These are phyloP conservation scores for Quercus tomentella DNA, from an alignment of 331 rosid genomes.

Conservation along the genomic window DNA sequence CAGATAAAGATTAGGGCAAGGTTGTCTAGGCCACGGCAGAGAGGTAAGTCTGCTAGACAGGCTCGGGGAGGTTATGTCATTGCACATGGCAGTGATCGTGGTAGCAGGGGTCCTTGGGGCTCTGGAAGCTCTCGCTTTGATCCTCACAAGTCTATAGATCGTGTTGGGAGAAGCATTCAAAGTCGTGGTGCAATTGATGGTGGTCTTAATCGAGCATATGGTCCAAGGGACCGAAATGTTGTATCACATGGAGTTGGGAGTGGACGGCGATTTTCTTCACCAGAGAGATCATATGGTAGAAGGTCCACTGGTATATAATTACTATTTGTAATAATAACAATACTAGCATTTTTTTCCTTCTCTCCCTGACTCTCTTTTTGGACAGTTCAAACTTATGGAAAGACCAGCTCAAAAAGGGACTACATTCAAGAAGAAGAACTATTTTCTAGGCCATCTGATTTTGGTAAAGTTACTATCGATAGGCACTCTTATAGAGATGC, in stretches of 20 bases:
- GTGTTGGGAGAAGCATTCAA: background rate
- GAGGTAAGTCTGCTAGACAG: slow-evolving; percentile 7
- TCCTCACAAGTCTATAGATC: background rate
- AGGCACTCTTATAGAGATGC: slow-evolving; percentile 2
- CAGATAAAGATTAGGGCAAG: slow-evolving; percentile 4
- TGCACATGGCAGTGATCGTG: background rate
- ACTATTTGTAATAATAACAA: background rate
- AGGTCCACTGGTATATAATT: background rate
- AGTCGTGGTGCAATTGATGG: background rate
- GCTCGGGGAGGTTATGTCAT: slow-evolving; percentile 3
- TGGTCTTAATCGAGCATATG: background rate
- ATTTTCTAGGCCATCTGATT: background rate
- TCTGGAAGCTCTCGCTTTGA: background rate
- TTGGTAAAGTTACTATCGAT: background rate
- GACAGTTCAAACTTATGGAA: background rate
- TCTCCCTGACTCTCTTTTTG: background rate
- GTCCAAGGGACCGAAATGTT: background rate
- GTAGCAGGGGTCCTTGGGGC: background rate
- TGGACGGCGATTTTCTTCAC: background rate
- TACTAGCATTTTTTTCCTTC: background rate
- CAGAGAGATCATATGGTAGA: background rate
- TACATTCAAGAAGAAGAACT: background rate
- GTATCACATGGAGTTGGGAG: background rate
- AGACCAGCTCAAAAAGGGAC: background rate
- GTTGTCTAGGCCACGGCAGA: slow-evolving; percentile 2